Evolutionary conservation across 805 yeast species (phyloP).

Genomic region (Saturnispora hagleri): DNA sequence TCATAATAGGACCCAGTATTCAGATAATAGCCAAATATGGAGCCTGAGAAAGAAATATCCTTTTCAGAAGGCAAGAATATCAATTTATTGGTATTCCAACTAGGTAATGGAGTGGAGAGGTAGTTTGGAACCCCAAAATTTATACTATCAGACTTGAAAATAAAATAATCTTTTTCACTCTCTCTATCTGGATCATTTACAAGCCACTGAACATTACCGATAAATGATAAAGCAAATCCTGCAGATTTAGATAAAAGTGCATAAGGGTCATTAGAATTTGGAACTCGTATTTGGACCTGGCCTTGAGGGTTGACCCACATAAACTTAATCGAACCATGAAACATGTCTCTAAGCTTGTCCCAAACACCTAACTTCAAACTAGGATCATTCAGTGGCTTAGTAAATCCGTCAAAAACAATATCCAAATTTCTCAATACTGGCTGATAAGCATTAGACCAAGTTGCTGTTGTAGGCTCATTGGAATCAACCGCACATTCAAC

Average conservation of each 20-base stretch:
- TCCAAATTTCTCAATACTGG: conserved; percentile 77
- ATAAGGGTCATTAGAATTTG: conserved; percentile 78
- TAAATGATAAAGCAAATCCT: conserved; percentile 73
- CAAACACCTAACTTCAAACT: conserved; percentile 82
- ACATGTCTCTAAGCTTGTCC: conserved; percentile 73
- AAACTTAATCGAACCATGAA: conserved; percentile 59
- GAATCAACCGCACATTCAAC: conserved; percentile 48
- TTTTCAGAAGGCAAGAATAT: conserved; percentile 37
- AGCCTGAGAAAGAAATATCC: conserved; percentile 12
- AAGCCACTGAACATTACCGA: conserved; percentile 46
- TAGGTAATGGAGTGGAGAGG: conserved; percentile 40
- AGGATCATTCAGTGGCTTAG: conserved; percentile 86
- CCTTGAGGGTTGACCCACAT: conserved; percentile 39
- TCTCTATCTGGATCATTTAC: conserved; percentile 56
- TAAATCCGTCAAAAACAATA: conserved; percentile 69
- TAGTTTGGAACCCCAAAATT: conserved; percentile 73
- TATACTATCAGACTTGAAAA: conserved; percentile 52
- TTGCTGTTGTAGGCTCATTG: conserved; percentile 49
- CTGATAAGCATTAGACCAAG: conserved; percentile 81
- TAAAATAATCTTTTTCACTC: conserved; percentile 51
- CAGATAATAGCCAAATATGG: conserved; percentile 21
- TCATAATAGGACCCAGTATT: conserved; percentile 13
- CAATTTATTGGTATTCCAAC: conserved; percentile 48
- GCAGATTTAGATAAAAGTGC: conserved; percentile 53
- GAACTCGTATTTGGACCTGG: conserved; percentile 48